Conservation (phyloP, 208 protist species). For the Trypanosoma mega region DNA sequence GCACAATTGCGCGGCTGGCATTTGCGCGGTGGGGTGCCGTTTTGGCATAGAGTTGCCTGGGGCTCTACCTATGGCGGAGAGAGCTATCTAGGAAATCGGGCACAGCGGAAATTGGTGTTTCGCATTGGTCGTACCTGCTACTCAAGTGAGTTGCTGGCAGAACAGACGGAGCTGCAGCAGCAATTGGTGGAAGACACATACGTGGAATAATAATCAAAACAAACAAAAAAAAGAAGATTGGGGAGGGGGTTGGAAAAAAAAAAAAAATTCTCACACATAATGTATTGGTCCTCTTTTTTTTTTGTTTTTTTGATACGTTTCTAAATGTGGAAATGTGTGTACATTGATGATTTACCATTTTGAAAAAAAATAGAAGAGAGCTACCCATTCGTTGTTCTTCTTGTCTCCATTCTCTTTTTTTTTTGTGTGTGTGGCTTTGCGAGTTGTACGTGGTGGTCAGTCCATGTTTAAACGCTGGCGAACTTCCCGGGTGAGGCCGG, state of each 20-base stretch:
- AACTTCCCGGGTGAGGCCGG: too few species aligned
- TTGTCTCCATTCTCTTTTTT: too few species aligned
- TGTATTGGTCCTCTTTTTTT: background rate
- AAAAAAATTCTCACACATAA: background rate
- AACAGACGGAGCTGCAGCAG: conserved; percentile 22
- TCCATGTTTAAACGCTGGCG: too few species aligned
- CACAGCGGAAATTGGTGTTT: conserved; percentile 42
- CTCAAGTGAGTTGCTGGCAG: conserved; percentile 22
- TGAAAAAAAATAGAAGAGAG: too few species aligned
- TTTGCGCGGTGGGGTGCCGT: conserved; percentile 22
- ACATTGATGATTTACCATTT: background rate
- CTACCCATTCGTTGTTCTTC: too few species aligned
- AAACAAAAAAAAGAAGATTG: background rate
- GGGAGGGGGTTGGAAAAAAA: conserved; percentile 1
- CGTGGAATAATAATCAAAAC: background rate
- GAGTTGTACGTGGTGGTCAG: too few species aligned
- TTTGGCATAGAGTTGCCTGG: conserved; percentile 53
- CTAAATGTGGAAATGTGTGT: conserved; percentile 4
- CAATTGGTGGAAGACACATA: conserved; percentile 19
- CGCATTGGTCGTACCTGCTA: conserved; percentile 35
- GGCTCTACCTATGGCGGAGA: conserved; percentile 51
- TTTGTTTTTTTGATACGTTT: background rate
- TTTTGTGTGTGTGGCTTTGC: too few species aligned
- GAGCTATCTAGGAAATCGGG: conserved; percentile 9
- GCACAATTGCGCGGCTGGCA: conserved; percentile 22